A percentile compares a stretch with the other conserved stretches of the same genome.
Conservation (phyloP, 208 protist genomes). For the Leishmania martiniquensis region DNA sequence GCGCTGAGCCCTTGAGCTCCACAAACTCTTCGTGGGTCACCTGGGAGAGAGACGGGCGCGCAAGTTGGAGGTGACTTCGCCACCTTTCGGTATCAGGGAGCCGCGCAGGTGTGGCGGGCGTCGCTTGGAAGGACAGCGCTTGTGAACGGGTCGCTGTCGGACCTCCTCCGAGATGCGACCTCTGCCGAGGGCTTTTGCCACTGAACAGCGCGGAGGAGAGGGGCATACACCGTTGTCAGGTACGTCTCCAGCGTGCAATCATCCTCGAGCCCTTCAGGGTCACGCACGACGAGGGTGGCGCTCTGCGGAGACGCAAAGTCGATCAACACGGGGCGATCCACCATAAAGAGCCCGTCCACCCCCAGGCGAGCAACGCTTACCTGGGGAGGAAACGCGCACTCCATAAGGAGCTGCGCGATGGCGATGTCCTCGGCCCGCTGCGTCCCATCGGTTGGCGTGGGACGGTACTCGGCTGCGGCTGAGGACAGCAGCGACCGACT, state of each 20-base stretch:
- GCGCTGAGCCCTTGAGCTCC: constrained; percentile 12
- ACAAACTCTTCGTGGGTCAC: constrained; percentile 15
- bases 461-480: neutral
- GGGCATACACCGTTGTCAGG: constrained; percentile 18
- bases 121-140: neutral
- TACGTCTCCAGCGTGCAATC: constrained; percentile 22
- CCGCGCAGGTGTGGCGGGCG: neutral
- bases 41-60: constrained; percentile 1
- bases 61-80: neutral
- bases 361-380: constrained; percentile 17
- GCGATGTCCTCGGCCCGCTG: constrained; percentile 19
- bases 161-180: no score
- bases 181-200: constrained; percentile 9
- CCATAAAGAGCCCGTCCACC: constrained; percentile 1
- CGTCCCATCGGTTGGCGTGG: no score
- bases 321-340: constrained; percentile 25
- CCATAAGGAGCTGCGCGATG: constrained; percentile 10
- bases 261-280: constrained; percentile 16
- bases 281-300: constrained; percentile 22
- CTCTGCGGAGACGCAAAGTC: constrained; percentile 23
- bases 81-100: neutral
- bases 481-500: neutral
- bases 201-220: constrained; percentile 17
- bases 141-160: neutral
- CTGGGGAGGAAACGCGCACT: constrained; percentile 12